Evolutionary conservation across 352 stramenopile species (phyloP), one percentile per base, ranked within the genome.

Genomic region (Phytophthora parvispora): DNA sequence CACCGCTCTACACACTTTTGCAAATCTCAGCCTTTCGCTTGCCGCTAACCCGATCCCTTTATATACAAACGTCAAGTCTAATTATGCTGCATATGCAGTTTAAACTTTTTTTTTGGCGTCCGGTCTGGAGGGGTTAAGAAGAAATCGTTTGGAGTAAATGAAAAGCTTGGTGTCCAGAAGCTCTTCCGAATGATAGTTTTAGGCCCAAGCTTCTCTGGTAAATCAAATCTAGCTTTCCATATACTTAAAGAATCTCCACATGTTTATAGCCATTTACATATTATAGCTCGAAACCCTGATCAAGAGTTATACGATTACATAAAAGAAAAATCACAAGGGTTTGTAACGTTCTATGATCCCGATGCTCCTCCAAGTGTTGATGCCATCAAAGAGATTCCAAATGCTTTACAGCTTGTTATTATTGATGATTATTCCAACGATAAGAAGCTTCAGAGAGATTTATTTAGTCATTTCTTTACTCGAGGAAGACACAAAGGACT

Each of bases 301-400:
- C 60, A 75, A 36, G 47, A 60, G 12, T 28, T 75, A 4, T 75
- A 72, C n/a, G 53, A 71, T 3, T 72, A 67, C 20, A 40, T 75
- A 1, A 43, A 47, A 15, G 67, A 75, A 1, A 75, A 75, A 36
- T n/a, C 72, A 3, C 52, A 71, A 13, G 61, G 53, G 4, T 67
- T 67, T 27, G 36, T 60, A 15, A 48, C 60, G 6, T 67, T 67
- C 15, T 25, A 25, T 38, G 31, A 70, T 60, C 48, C 57, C 34
- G 40, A 75, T 48, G 57, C 36, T 6, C 32, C 48, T 47, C 59
- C 59, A 22, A 66, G 10, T 7, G 59, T 53, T 32, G 48, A 66
- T 66, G 9, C 16, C 36, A 45, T 45, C 36, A 45, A 45, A 45
- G 36, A 45, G 12, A 45, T 45, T 20, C 36, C 59, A 66, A 36